A percentile compares a stretch with the other conserved stretches of the same genome.
These are phyloP conservation scores for Metschnikowia sp. DNA, from an alignment of 805 yeast species.

Conservation along the genomic window DNA sequence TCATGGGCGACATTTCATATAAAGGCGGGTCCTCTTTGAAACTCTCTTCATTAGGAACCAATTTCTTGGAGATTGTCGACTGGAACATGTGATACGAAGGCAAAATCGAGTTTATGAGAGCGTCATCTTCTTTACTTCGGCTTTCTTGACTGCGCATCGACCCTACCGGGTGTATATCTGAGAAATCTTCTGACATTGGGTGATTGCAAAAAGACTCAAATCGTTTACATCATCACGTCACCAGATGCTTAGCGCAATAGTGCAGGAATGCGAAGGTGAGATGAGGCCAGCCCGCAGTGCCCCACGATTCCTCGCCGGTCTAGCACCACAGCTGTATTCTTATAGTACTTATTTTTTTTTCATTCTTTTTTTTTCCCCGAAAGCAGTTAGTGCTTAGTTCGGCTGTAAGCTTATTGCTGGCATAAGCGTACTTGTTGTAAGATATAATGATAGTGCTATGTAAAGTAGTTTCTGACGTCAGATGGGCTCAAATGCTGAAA, in stretches of 20 bases:
- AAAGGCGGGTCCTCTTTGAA: constrained; percentile 40
- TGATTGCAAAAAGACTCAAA: neutral
- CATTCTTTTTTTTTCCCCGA: neutral
- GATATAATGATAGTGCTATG: no score
- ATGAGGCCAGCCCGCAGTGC: neutral
- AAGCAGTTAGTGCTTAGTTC: neutral
- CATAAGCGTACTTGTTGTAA: no score
- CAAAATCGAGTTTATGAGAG: constrained; percentile 33
- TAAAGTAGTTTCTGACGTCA: no score
- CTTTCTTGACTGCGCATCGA: constrained; percentile 9
- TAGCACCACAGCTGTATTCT: neutral
- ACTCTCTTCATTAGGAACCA: constrained; percentile 38
- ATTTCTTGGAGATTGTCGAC: constrained; percentile 36
- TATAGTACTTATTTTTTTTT: no score
- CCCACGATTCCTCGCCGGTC: no score
- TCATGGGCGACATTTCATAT: constrained; percentile 24
- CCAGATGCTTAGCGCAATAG: neutral
- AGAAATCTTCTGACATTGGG: constrained; percentile 7
- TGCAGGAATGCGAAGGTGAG: neutral
- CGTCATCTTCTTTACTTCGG: constrained; percentile 21
- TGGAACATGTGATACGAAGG: constrained; percentile 46
- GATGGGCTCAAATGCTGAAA: no score
- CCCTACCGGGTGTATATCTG: constrained; percentile 7
- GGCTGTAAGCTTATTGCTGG: no score
- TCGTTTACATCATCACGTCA: neutral